Conservation (phyloP, 129 eudicot genomes). For the Pulicaria dysenterica region DNA sequence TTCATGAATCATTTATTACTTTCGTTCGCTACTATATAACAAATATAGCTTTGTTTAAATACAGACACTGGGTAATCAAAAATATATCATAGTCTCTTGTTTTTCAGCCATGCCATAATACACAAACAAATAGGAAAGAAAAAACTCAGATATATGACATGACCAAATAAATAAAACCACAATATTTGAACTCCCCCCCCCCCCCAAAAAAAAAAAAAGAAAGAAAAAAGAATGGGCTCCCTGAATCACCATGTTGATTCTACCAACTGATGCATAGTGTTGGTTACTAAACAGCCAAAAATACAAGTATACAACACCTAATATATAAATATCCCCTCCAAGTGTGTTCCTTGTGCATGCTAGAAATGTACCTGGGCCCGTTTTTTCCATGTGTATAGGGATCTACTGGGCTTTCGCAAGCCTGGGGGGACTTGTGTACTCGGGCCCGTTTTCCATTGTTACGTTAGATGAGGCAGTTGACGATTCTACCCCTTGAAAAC, state of each 20-base stretch:
- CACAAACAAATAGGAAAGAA: constrained; percentile 21
- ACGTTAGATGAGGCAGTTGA: constrained; percentile 70
- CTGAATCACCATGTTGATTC: constrained; percentile 14
- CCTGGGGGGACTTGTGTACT: constrained; percentile 60
- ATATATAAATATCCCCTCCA: constrained; percentile 8
- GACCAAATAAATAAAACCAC: constrained; percentile 26
- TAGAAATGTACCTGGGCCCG: neutral
- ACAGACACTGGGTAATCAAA: constrained; percentile 30
- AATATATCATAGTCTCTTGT: constrained; percentile 2
- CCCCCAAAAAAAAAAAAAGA: too few relatives aligned
- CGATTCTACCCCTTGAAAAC: constrained; percentile 51
- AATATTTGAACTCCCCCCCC: constrained; percentile 12
- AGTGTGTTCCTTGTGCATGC: constrained; percentile 14
- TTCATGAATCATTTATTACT: constrained; percentile 19
- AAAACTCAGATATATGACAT: constrained; percentile 25
- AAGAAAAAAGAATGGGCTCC: neutral
- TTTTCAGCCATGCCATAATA: constrained; percentile 27
- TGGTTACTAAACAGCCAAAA: neutral
- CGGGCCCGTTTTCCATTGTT: constrained; percentile 63
- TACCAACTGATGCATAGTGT: neutral
- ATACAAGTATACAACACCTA: neutral
- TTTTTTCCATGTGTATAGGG: neutral
- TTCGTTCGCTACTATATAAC: constrained; percentile 17
- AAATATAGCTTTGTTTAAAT: constrained; percentile 29
- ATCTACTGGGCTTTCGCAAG: constrained; percentile 31